Percentiles rank a stretch among this genome's conserved stretches.
phyloP scores from a whole-genome alignment of 2,329 filamentous ascomycete species.

The Fusarium temperatum region DNA sequence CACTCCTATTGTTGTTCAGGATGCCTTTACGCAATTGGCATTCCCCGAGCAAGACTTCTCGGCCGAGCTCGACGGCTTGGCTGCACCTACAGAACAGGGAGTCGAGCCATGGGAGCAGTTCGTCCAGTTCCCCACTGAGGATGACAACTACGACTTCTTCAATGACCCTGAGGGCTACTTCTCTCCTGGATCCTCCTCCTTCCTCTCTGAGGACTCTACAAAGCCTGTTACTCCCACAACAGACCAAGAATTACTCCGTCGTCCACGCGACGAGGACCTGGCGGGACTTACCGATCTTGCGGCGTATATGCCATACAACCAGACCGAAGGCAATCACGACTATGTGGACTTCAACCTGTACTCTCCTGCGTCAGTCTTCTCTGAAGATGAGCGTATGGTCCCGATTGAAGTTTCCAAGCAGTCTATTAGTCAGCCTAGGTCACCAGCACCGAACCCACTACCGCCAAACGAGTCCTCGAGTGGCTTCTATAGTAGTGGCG shows the following conservation, averaged over 20 bases:
- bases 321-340: conserved; percentile 43
- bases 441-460: conserved; percentile 16
- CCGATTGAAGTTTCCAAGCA: conserved; percentile 40
- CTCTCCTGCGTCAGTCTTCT: conserved; percentile 59
- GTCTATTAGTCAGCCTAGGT: conserved; percentile 26
- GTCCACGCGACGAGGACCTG: neutral
- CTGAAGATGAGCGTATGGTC: conserved; percentile 59
- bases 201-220: conserved; percentile 41
- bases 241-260: conserved; percentile 29
- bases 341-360: conserved; percentile 67
- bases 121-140: conserved; percentile 53
- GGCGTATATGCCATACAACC: conserved; percentile 36
- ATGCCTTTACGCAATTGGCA: conserved; percentile 15
- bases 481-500: conserved; percentile 1
- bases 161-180: conserved; percentile 54
- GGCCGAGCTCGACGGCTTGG: conserved; percentile 34
- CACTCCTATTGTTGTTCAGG: conserved; percentile 9
- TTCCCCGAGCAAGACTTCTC: conserved; percentile 36
- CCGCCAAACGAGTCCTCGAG: conserved; percentile 19
- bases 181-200: conserved; percentile 49
- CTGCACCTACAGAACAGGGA: conserved; percentile 16
- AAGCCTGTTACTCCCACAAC: conserved; percentile 42
- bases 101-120: conserved; percentile 57
- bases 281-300: conserved; percentile 13
- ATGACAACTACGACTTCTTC: conserved; percentile 57